These are phyloP conservation scores for Xylaria sp. DNA, from an alignment of 2,329 filamentous ascomycete genomes.

Conservation along the genomic window DNA sequence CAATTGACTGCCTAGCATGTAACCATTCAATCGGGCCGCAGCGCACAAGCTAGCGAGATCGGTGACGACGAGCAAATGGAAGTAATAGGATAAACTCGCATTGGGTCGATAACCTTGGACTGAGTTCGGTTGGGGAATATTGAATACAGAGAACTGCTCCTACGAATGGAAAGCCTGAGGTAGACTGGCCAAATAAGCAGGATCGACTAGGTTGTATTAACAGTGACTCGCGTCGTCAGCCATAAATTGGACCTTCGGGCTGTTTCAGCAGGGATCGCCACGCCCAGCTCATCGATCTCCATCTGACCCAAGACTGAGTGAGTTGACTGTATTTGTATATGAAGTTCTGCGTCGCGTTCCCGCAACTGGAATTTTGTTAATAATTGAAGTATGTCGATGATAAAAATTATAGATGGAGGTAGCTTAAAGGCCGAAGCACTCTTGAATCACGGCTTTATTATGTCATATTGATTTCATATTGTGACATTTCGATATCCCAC, in stretches of 20 bases:
- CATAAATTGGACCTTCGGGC: conserved; percentile 10
- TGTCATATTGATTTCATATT: not conserved
- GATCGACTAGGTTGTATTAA: no score
- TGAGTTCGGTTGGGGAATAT: conserved; percentile 12
- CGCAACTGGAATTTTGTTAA: not conserved
- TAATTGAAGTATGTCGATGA: not conserved
- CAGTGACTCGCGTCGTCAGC: conserved; percentile 20
- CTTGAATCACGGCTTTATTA: not conserved
- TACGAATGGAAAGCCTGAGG: conserved; percentile 4
- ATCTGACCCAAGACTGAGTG: not conserved
- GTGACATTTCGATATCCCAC: not conserved
- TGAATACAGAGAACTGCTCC: not conserved
- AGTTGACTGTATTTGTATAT: not conserved
- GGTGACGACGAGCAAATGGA: conserved; percentile 20
- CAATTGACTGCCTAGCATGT: not conserved
- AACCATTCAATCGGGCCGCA: conserved; percentile 34
- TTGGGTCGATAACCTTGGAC: conserved; percentile 11
- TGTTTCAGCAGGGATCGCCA: conserved; percentile 32
- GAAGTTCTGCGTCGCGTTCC: no score
- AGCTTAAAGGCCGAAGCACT: no score
- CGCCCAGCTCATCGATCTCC: conserved; percentile 15
- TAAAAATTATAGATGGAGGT: not conserved
- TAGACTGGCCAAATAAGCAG: not conserved
- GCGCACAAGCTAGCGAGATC: conserved; percentile 23
- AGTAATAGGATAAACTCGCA: conserved; percentile 24